These are phyloP conservation scores for Beauveria sp. DNA, from an alignment of 2,329 filamentous ascomycete species.

Conservation along the genomic window DNA sequence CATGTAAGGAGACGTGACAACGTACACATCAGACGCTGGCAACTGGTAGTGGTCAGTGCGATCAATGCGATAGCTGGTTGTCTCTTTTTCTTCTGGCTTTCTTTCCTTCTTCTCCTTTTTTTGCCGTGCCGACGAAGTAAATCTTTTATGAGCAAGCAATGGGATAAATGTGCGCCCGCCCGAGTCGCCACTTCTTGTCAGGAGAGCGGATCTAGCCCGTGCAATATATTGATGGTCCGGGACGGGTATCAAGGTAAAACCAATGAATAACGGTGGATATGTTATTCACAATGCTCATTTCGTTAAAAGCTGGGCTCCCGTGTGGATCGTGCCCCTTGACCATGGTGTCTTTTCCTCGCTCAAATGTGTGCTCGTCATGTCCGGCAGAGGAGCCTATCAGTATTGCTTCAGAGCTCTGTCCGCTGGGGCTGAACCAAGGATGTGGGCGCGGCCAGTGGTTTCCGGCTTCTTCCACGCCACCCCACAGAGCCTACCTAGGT, in stretches of 20 bases:
- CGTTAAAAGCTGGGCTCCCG: neutral
- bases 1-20: neutral
- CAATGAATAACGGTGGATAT: conserved; percentile 8
- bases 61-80: neutral
- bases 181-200: neutral
- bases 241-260: neutral
- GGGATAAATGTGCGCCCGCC: neutral
- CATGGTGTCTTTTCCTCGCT: neutral
- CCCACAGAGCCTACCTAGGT: neutral
- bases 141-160: too few species aligned
- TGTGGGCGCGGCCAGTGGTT: conserved; percentile 2
- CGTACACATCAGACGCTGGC: neutral
- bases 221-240: neutral
- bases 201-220: neutral
- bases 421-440: conserved; percentile 1
- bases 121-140: too few species aligned
- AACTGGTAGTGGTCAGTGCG: neutral
- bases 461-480: conserved; percentile 12
- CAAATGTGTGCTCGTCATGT: neutral
- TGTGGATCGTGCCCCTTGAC: neutral
- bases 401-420: neutral
- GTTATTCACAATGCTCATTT: conserved; percentile 10
- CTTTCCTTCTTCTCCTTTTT: neutral
- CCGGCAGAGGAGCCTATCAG: conserved; percentile 3
- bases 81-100: neutral